These are phyloP conservation scores for Grosmannia huntii DNA, from an alignment of 2,329 filamentous ascomycete species.

Conservation along the genomic window DNA sequence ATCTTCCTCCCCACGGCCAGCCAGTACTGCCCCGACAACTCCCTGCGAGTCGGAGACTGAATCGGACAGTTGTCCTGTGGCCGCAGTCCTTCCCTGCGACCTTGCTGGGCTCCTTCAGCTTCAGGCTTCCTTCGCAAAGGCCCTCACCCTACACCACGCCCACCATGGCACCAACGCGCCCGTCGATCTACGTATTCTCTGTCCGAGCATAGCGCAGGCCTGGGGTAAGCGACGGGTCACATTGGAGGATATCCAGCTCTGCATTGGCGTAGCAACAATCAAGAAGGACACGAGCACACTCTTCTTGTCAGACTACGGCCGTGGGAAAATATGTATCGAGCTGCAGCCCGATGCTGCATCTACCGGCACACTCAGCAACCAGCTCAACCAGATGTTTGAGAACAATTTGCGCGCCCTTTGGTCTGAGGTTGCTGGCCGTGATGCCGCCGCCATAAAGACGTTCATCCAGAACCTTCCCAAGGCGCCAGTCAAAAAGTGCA, in stretches of 20 bases:
- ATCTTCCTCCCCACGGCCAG: conserved; percentile 9
- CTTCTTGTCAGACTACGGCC: conserved; percentile 29
- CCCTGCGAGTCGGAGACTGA: conserved; percentile 22
- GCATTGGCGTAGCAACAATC: conserved; percentile 43
- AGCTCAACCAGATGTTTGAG: conserved; percentile 42
- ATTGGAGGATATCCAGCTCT: conserved; percentile 51
- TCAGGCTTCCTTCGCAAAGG: conserved; percentile 54
- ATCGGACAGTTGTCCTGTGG: conserved; percentile 10
- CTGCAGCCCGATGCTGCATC: conserved; percentile 29
- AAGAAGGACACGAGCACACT: conserved; percentile 15
- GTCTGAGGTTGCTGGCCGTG: conserved; percentile 17
- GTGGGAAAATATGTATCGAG: conserved; percentile 41
- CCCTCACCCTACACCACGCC: conserved; percentile 54
- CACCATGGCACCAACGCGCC: conserved; percentile 53
- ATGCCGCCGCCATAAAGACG: conserved; percentile 18
- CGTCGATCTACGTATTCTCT: conserved; percentile 47
- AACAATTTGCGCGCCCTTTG: conserved; percentile 35
- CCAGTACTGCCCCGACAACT: conserved; percentile 25
- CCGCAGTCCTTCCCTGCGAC: conserved; percentile 31
- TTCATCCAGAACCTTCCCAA: conserved; percentile 47
- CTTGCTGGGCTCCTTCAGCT: conserved; percentile 49
- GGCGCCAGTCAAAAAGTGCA: conserved; percentile 37
- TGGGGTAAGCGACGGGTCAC: conserved; percentile 62
- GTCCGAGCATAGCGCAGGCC: conserved; percentile 49
- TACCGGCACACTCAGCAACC: conserved; percentile 28